These are phyloP conservation scores for Nannochloropsis salina DNA, from an alignment of 108 stramenopile species.

Conservation along the genomic window DNA sequence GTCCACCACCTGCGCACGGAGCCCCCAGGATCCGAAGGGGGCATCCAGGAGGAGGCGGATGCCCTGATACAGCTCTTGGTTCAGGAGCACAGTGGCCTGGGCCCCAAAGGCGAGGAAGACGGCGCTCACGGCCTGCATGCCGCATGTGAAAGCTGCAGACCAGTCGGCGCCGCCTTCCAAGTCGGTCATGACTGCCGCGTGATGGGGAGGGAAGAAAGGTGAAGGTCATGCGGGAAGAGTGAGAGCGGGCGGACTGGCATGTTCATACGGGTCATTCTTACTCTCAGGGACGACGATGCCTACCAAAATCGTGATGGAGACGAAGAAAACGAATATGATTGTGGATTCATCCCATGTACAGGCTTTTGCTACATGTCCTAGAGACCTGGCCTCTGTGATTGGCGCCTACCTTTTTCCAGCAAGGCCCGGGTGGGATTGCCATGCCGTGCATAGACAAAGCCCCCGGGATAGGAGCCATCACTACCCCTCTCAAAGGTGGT, in stretches of 20 bases:
- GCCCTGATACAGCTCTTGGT: background rate
- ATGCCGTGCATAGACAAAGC: constrained; percentile 30
- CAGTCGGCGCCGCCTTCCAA: constrained; percentile 1
- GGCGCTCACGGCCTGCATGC: constrained; percentile 73
- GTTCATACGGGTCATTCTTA: background rate
- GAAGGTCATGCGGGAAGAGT: background rate
- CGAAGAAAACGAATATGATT: too few species aligned
- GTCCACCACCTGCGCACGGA: background rate
- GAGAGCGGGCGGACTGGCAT: background rate
- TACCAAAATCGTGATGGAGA: too few species aligned
- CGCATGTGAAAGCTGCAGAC: constrained; percentile 71
- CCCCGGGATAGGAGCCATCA: constrained; percentile 12
- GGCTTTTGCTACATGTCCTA: too few species aligned
- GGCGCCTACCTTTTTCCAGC: constrained; percentile 6
- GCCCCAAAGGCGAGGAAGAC: constrained; percentile 61
- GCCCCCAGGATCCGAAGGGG: background rate
- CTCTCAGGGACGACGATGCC: background rate
- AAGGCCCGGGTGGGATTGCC: constrained; percentile 27
- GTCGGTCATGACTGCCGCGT: constrained; percentile 18
- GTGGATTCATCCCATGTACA: too few species aligned
- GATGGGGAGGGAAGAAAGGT: constrained; percentile 25
- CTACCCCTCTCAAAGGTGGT: constrained; percentile 24
- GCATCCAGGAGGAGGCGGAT: background rate
- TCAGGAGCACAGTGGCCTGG: background rate
- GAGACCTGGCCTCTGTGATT: background rate